phyloP scores from a whole-genome alignment of 1,284 basidiomycete genomes.

The Fomitopsis pinicola region DNA sequence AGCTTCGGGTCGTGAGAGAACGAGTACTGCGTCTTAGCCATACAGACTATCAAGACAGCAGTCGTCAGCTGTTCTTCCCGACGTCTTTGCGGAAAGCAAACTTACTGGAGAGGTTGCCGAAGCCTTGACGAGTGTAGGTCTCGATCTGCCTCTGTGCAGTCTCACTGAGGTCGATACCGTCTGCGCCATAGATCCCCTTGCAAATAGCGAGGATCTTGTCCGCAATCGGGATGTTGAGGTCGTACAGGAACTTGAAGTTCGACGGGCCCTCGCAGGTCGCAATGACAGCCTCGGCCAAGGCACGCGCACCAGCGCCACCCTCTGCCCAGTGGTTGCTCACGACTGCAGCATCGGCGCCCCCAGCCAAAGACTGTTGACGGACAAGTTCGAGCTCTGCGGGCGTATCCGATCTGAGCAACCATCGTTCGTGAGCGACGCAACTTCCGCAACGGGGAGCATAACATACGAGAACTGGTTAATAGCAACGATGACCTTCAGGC shows the following conservation, averaged over 20 bases:
- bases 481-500: slow-evolving; percentile 94
- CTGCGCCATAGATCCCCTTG: slow-evolving; percentile 88
- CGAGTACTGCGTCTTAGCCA: slow-evolving; percentile 98
- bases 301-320: slow-evolving; percentile 85
- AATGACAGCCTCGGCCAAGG: slow-evolving; percentile 86
- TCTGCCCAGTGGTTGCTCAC: slow-evolving; percentile 97
- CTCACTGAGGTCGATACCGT: slow-evolving; percentile 83
- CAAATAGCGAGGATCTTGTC: slow-evolving; percentile 87
- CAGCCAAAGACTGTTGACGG: slow-evolving; percentile 73
- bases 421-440: no score
- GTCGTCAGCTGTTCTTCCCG: not conserved
- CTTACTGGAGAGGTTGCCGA: slow-evolving; percentile 75
- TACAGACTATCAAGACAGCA: slow-evolving; percentile 62
- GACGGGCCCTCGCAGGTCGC: slow-evolving; percentile 81
- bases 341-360: slow-evolving; percentile 93
- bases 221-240: slow-evolving; percentile 78
- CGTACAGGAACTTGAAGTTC: slow-evolving; percentile 88
- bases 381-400: slow-evolving; percentile 87
- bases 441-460: not conserved
- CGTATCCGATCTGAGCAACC: slow-evolving; percentile 72
- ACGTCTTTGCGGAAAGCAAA: slow-evolving; percentile 9
- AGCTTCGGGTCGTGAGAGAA: slow-evolving; percentile 93
- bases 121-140: slow-evolving; percentile 91
- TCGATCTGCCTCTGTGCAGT: slow-evolving; percentile 85
- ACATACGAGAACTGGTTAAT: slow-evolving; percentile 94